Percentiles rank a stretch among this genome's conserved stretches.
Conservation (phyloP, 352 stramenopile genomes). For the Peronospora destructor region DNA sequence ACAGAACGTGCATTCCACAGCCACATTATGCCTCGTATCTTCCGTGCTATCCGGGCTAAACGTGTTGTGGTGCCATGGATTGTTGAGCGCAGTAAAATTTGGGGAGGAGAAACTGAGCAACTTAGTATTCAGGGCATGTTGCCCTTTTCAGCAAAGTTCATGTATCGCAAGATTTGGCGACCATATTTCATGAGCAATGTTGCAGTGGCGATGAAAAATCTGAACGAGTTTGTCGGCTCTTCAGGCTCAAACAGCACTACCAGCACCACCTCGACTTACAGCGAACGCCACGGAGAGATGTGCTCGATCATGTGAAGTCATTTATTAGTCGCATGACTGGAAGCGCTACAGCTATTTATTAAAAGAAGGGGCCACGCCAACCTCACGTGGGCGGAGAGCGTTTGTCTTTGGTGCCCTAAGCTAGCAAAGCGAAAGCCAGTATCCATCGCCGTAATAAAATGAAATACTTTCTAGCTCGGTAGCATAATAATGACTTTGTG, state of each 20-base stretch:
- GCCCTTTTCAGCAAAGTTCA: constrained; percentile 66
- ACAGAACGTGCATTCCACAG: constrained; percentile 63
- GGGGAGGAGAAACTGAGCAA: constrained; percentile 69
- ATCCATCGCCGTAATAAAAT: constrained; percentile 1
- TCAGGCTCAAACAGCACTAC: constrained; percentile 18
- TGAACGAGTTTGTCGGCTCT: constrained; percentile 58
- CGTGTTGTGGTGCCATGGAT: constrained; percentile 82
- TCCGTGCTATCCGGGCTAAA: constrained; percentile 69
- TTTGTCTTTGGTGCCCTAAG: constrained; percentile 19
- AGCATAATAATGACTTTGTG: too few relatives aligned
- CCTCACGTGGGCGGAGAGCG: constrained; percentile 1
- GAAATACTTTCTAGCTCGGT: background rate
- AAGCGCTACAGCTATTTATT: constrained; percentile 40
- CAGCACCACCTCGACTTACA: constrained; percentile 19
- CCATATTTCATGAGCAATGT: constrained; percentile 80
- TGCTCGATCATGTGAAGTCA: constrained; percentile 31
- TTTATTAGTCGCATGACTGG: constrained; percentile 3
- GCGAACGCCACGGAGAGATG: constrained; percentile 32
- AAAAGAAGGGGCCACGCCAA: constrained; percentile 17
- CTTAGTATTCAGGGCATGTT: constrained; percentile 60
- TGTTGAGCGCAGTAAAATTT: constrained; percentile 78
- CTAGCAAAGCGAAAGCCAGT: constrained; percentile 13
- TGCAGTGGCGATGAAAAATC: constrained; percentile 68
- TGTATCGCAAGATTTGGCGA: constrained; percentile 81
- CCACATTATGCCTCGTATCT: constrained; percentile 72